Percentiles rank a stretch among this genome's conserved stretches.
These are phyloP conservation scores for Heliamphora exappendiculata DNA, from an alignment of 148 eudicot species.

Conservation along the genomic window DNA sequence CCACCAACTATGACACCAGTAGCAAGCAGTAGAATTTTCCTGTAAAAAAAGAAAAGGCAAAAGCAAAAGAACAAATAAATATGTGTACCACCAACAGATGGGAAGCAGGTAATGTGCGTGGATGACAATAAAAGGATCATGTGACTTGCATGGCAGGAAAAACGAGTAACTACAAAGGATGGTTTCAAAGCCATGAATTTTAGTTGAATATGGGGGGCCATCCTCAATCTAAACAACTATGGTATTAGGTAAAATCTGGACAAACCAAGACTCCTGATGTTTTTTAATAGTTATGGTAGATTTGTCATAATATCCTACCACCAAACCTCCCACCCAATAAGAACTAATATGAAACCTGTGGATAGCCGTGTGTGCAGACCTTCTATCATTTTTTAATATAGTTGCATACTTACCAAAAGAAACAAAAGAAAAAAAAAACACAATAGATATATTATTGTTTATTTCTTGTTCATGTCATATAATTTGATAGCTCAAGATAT, in stretches of 20 bases:
- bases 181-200: neutral
- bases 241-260: neutral
- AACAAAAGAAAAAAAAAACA: too few species aligned
- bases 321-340: neutral
- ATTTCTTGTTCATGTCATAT: too few species aligned
- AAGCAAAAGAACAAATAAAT: neutral
- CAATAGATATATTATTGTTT: too few species aligned
- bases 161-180: neutral
- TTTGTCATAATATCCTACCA: neutral
- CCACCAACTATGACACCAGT: conserved; percentile 75
- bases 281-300: neutral
- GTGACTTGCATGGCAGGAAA: neutral
- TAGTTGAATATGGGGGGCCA: neutral
- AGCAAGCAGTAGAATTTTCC: conserved; percentile 79
- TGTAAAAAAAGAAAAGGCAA: conserved; percentile 34
- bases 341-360: neutral
- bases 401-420: too few species aligned
- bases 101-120: neutral
- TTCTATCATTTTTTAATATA: too few species aligned
- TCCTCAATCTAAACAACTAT: neutral
- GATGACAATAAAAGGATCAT: neutral
- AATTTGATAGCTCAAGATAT: too few species aligned
- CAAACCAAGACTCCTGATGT: neutral
- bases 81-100: neutral
- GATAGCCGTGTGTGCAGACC: too few species aligned